Base-by-base conservation (phyloP, 257 asterid genomes). In the Lavandula angustifolia region DNA sequence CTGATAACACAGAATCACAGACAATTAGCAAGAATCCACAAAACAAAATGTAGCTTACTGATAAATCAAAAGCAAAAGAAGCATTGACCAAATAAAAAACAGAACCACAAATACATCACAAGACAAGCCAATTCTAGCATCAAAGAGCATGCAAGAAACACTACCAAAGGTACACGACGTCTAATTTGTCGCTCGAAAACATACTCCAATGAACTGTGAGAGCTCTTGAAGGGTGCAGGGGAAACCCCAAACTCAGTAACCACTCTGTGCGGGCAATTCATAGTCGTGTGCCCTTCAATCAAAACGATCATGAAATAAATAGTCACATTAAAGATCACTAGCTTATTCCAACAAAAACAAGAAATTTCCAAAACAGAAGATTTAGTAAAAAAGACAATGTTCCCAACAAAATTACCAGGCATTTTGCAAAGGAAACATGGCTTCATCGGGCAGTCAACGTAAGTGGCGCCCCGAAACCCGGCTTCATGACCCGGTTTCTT, bases 381-480 rank as follows among this genome's bases (percentile, higher is more conserved):
- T 13, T 9, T 7, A 27, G 10, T 4, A 22, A 40, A 41, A 71
- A 59, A 32, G 1, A 52, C 33, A 17, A 7, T 42, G 10, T 52
- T 68, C 10, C 17, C 10, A 60, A 69, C 38, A 64, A 31, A 61
- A 33, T 48, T 78, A 92, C 99, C 99, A 75, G 96, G 95, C 96
- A 77, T 70, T 81, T 92, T 92, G 84, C 99, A 92, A 52, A 92
- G 95, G 68, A 89, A 92, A 77, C 99, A 92, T 4, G 99, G 99
- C 75, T 92, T 92, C 99, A 92, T 92, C 0, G 99, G 99, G 75
- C 99, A 92, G 71, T 92, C 99, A 72, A 92, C 79, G 78, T 92
- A 92, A 8, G 97, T 89, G 4, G 99, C 99, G 16, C 99, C 99
- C 71, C 67, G 83, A 69, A 92, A 92, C 47, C 99, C 99, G 40